phyloP scores from a whole-genome alignment of 1,284 basidiomycete species.

The Quambalaria eucalypti region DNA sequence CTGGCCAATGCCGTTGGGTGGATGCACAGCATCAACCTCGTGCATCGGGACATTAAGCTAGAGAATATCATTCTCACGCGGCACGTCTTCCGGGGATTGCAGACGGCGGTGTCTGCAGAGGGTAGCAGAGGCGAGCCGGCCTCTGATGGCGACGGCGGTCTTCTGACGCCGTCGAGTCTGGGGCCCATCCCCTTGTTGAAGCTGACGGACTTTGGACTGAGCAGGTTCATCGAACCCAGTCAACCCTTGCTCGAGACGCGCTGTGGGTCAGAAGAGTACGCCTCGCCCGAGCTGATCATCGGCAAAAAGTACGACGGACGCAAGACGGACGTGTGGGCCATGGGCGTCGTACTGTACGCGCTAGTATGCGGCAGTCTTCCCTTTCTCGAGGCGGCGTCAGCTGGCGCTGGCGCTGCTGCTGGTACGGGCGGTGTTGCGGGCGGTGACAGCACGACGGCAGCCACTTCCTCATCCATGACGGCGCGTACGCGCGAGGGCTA shows the following conservation, averaged over 20 bases:
- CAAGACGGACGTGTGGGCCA: conserved; percentile 98
- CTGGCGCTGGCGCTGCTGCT: background rate
- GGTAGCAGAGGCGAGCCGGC: background rate
- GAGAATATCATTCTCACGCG: conserved; percentile 55
- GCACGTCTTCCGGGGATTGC: conserved; percentile 15
- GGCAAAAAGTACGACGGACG: conserved; percentile 94
- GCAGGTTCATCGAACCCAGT: conserved; percentile 68
- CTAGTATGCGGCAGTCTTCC: conserved; percentile 68
- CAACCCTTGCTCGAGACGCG: conserved; percentile 69
- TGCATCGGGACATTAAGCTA: conserved; percentile 87
- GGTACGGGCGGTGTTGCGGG: background rate
- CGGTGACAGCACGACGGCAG: background rate
- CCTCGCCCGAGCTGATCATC: conserved; percentile 82
- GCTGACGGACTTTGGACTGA: conserved; percentile 81
- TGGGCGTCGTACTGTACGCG: conserved; percentile 94
- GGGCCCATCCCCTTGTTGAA: conserved; percentile 63
- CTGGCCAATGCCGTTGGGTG: conserved; percentile 71
- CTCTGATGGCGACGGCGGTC: too few species aligned
- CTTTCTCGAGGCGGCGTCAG: conserved; percentile 39
- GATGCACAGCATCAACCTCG: conserved; percentile 78
- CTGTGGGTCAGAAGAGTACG: conserved; percentile 83
- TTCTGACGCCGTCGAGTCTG: conserved; percentile 20
- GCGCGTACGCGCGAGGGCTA: conserved; percentile 8
- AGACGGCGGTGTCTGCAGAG: background rate
- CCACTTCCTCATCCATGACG: background rate